Percentiles rank a stretch among this genome's conserved stretches.
phyloP scores from a whole-genome alignment of 176 grass and related monocot species.

The Oryza coarctata region DNA sequence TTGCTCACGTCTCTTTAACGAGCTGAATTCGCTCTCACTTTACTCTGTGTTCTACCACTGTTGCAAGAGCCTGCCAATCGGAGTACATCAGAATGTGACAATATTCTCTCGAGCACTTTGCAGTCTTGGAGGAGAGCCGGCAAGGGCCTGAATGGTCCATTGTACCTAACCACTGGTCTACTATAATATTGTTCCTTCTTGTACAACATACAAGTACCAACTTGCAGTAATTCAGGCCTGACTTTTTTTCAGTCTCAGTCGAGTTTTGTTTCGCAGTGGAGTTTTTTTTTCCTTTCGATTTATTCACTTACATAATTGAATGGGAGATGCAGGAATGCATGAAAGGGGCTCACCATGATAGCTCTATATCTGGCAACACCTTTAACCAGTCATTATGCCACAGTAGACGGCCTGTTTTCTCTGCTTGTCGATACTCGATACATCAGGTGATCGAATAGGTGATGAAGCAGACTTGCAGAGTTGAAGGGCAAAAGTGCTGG shows the following conservation, averaged over 20 bases:
- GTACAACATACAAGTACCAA: neutral
- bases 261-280: neutral
- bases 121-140: neutral
- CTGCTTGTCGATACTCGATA: neutral
- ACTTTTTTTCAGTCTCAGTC: neutral
- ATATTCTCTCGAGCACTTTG: conserved; percentile 5
- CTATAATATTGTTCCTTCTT: neutral
- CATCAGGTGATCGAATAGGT: neutral
- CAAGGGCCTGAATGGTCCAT: conserved; percentile 23
- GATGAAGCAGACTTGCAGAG: neutral
- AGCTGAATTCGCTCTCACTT: conserved; percentile 38
- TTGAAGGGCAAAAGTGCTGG: neutral
- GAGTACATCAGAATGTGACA: neutral
- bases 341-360: neutral
- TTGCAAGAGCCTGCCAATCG: neutral
- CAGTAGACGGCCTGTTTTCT: conserved; percentile 17
- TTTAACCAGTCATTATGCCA: conserved; percentile 35
- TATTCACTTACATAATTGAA: neutral
- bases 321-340: neutral
- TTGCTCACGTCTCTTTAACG: neutral
- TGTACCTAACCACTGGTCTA: neutral
- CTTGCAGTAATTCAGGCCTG: neutral
- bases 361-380: conserved; percentile 18
- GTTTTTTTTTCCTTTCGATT: neutral
- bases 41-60: neutral